A percentile compares a stretch with the other conserved stretches of the same genome.
Conservation (phyloP, 805 yeast genomes). For the Hanseniaspora clermontiae region DNA sequence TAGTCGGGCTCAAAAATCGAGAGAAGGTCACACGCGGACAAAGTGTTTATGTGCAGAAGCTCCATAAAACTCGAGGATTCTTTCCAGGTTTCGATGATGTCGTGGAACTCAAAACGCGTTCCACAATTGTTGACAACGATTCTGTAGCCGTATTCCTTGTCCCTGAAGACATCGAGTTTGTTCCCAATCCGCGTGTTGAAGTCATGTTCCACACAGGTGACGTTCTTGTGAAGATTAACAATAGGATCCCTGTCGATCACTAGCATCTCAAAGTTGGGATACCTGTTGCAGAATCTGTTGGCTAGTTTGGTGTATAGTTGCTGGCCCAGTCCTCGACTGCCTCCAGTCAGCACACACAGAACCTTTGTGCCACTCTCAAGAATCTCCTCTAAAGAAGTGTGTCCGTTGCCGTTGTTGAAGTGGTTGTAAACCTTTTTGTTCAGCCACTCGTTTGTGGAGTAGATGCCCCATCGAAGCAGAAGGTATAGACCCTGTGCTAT, state of each 20-base stretch:
- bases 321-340: constrained; percentile 34
- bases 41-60: constrained; percentile 15
- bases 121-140: constrained; percentile 34
- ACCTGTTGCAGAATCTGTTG: neutral
- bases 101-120: constrained; percentile 18
- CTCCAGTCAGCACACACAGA: constrained; percentile 31
- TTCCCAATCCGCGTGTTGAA: neutral
- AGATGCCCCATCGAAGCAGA: neutral
- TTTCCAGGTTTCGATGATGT: neutral
- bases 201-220: neutral
- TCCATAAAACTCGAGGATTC: constrained; percentile 16
- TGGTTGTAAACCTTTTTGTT: neutral
- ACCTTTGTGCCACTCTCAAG: neutral
- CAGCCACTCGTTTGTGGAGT: neutral
- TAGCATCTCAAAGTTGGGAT: constrained; percentile 14
- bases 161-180: constrained; percentile 10
- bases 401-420: neutral
- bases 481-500: neutral
- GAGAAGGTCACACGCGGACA: constrained; percentile 11
- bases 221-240: neutral
- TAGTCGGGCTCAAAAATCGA: constrained; percentile 6
- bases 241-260: constrained; percentile 22
- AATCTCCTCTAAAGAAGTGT: neutral
- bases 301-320: constrained; percentile 24
- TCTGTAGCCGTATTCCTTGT: constrained; percentile 14